phyloP scores from a whole-genome alignment of 345 rosid species.

The Eucalyptus cloeziana region DNA sequence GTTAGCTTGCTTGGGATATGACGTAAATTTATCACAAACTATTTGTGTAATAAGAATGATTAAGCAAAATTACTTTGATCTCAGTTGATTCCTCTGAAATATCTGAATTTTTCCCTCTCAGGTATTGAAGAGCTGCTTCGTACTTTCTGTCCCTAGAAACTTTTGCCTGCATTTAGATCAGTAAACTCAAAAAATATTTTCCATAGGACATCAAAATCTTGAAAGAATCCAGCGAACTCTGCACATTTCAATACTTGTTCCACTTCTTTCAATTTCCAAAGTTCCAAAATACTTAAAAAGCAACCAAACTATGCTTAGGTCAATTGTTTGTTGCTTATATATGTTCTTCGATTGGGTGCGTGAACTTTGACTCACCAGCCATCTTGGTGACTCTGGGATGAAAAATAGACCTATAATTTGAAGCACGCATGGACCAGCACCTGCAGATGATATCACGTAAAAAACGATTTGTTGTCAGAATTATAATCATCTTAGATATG shows the following conservation, averaged over 20 bases:
- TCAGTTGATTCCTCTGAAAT: slow-evolving; percentile 28
- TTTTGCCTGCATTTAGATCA: slow-evolving; percentile 19
- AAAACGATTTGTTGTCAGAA: neutral
- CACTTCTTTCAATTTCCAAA: neutral
- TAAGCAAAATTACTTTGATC: slow-evolving; percentile 11
- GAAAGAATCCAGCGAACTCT: neutral
- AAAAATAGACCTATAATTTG: slow-evolving; percentile 28
- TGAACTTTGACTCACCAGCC: slow-evolving; percentile 27
- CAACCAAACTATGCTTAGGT: neutral
- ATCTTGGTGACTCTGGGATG: slow-evolving; percentile 51
- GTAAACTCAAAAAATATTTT: neutral
- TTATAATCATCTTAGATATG: neutral
- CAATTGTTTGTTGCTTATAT: neutral
- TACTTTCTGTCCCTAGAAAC: slow-evolving; percentile 8
- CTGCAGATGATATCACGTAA: slow-evolving; percentile 1
- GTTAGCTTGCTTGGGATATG: neutral
- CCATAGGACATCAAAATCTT: neutral
- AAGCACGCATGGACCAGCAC: slow-evolving; percentile 23
- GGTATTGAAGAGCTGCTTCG: slow-evolving; percentile 10
- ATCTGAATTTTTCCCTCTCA: slow-evolving; percentile 22
- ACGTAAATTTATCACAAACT: neutral
- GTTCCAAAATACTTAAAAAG: neutral
- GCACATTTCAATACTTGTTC: neutral
- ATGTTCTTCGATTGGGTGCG: neutral
- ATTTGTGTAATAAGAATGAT: neutral